Conservation (phyloP, 129 eudicot species). For the Chrysanthemum lavandulifolium region DNA sequence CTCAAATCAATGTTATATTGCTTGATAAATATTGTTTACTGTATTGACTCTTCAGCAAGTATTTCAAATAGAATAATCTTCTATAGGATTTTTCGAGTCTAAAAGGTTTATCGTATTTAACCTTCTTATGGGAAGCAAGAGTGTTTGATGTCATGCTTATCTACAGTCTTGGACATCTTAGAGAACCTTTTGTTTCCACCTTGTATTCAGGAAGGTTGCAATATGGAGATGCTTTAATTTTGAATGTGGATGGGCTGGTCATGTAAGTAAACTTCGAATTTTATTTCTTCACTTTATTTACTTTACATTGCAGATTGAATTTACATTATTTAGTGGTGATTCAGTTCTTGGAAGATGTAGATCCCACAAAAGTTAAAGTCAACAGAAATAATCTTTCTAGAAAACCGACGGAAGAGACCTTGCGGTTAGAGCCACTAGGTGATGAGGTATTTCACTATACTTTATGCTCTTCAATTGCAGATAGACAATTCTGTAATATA, state of each 20-base stretch:
- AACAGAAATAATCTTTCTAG: slow-evolving; percentile 32
- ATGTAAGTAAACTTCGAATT: slow-evolving; percentile 43
- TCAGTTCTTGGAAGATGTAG: slow-evolving; percentile 64
- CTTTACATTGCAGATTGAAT: background rate
- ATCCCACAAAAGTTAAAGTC: slow-evolving; percentile 21
- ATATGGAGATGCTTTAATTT: slow-evolving; percentile 69
- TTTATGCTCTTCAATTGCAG: slow-evolving; percentile 16
- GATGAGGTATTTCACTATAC: slow-evolving; percentile 45
- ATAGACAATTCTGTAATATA: slow-evolving; percentile 16
- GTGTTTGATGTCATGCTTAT: slow-evolving; percentile 1
- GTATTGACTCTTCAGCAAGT: background rate
- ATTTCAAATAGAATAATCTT: background rate
- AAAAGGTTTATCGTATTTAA: no score
- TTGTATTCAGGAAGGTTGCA: slow-evolving; percentile 46
- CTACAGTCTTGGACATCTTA: background rate
- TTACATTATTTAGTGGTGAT: slow-evolving; percentile 28
- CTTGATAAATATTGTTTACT: background rate
- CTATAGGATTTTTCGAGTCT: no score
- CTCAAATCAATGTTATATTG: background rate
- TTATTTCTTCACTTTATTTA: slow-evolving; percentile 19
- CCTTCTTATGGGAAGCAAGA: background rate
- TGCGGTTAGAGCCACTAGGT: slow-evolving; percentile 56
- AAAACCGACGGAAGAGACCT: slow-evolving; percentile 43
- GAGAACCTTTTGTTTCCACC: background rate
- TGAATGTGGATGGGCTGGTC: slow-evolving; percentile 85